phyloP scores from a whole-genome alignment of 1,139 yeast species.

The Yamadazyma atmosphaerica region DNA sequence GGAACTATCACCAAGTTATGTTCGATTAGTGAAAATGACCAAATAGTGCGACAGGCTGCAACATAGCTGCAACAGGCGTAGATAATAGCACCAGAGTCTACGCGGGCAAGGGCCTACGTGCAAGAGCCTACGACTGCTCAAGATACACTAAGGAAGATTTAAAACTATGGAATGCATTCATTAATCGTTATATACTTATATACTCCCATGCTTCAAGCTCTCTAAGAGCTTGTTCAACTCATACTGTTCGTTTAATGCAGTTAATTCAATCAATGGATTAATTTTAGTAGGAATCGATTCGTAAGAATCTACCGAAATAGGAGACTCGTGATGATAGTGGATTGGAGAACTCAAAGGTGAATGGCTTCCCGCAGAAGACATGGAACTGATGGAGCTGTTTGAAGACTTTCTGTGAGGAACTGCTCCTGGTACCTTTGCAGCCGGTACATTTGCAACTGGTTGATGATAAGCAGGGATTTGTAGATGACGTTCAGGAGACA shows the following conservation, averaged over 20 bases:
- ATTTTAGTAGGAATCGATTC: slow-evolving; percentile 16
- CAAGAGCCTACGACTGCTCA: no score
- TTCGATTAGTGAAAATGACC: no score
- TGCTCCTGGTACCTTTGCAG: no score
- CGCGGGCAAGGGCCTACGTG: no score
- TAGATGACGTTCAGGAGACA: neutral
- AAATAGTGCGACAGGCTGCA: no score
- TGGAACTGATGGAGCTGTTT: slow-evolving; percentile 9
- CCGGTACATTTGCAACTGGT: no score
- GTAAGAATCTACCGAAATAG: slow-evolving; percentile 12
- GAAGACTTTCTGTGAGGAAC: slow-evolving; percentile 1
- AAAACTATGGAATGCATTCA: no score
- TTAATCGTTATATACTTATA: slow-evolving; percentile 11
- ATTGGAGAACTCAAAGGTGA: slow-evolving; percentile 6
- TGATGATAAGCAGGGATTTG: slow-evolving; percentile 1
- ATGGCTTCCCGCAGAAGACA: slow-evolving; percentile 10
- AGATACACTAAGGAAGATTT: no score
- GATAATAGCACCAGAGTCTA: no score
- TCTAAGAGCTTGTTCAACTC: slow-evolving; percentile 37
- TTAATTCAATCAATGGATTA: slow-evolving; percentile 43
- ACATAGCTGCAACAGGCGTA: no score
- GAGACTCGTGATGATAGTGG: slow-evolving; percentile 33
- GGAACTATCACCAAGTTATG: no score
- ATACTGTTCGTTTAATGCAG: slow-evolving; percentile 43
- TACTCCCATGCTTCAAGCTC: slow-evolving; percentile 13